Evolutionary conservation across 805 yeast species (phyloP).

Genomic region (Lipomyces yamanashiensis): DNA sequence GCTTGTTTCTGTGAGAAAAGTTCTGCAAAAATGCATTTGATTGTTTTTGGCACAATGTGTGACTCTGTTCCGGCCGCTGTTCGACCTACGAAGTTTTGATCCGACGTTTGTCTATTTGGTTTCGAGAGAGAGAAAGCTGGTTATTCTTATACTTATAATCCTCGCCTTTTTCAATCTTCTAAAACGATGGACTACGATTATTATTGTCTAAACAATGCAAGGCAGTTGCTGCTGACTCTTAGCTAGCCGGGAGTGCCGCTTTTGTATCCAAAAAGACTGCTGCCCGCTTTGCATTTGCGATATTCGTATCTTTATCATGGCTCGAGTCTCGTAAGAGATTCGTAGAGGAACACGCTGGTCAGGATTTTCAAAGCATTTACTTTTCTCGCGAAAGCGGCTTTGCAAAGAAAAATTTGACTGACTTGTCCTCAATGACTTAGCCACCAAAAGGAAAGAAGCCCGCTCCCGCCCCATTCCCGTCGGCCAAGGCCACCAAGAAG

Average conservation of each 20-base stretch:
- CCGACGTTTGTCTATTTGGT: conserved; percentile 4
- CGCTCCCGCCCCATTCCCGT: conserved; percentile 98
- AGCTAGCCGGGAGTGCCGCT: background rate
- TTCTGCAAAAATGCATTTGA: background rate
- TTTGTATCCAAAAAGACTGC: background rate
- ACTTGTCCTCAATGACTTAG: conserved; percentile 53
- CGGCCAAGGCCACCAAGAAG: conserved; percentile 57
- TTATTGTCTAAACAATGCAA: too few relatives aligned
- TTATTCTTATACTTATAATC: background rate
- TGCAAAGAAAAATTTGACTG: conserved; percentile 24
- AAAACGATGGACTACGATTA: too few relatives aligned
- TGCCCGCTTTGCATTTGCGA: background rate
- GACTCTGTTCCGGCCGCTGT: conserved; percentile 1
- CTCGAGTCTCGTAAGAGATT: conserved; percentile 18
- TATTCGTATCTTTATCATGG: conserved; percentile 4
- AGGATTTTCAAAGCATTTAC: conserved; percentile 20
- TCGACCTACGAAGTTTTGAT: conserved; percentile 14
- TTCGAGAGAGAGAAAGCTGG: background rate
- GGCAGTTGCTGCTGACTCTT: background rate
- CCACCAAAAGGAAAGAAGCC: conserved; percentile 79
- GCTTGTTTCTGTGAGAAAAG: background rate
- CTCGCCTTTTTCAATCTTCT: background rate
- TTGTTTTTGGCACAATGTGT: conserved; percentile 4
- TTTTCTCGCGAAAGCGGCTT: conserved; percentile 1
- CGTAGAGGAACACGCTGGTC: conserved; percentile 36